Percentiles rank a stretch among this genome's conserved stretches.
Conservation (phyloP, 805 yeast species). For the Starmerella riodocensis region DNA sequence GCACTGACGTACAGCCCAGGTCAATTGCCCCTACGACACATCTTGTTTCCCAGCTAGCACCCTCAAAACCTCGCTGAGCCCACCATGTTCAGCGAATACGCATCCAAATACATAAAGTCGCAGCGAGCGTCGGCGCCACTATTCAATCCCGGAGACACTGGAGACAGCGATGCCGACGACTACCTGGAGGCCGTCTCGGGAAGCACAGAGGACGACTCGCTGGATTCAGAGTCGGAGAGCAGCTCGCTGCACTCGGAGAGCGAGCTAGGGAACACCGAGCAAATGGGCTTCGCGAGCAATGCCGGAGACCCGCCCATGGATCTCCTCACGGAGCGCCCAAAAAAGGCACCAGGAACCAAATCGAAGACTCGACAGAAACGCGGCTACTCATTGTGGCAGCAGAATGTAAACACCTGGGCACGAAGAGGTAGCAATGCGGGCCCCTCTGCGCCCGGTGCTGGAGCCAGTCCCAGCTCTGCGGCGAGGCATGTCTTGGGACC, state of each 20-base stretch:
- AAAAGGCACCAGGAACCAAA: neutral
- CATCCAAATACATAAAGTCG: conserved; percentile 29
- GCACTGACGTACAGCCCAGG: no score
- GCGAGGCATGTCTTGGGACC: no score
- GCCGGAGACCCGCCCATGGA: conserved; percentile 25
- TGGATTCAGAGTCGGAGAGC: conserved; percentile 8
- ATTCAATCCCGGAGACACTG: conserved; percentile 18
- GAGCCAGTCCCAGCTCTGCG: no score
- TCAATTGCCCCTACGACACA: no score
- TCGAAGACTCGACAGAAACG: conserved; percentile 6
- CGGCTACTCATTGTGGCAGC: conserved; percentile 14
- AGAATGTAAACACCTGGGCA: conserved; percentile 7
- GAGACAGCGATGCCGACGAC: conserved; percentile 20
- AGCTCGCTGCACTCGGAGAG: conserved; percentile 10
- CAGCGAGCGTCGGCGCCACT: conserved; percentile 25
- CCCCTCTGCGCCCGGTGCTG: conserved; percentile 1
- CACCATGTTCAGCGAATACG: conserved; percentile 24
- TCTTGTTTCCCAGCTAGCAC: no score
- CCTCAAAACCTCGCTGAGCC: no score
- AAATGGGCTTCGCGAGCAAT: no score
- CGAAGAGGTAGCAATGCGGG: neutral
- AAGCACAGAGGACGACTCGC: conserved; percentile 11
- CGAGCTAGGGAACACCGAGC: conserved; percentile 5
- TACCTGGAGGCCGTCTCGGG: conserved; percentile 18
- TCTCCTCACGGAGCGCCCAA: conserved; percentile 21